A percentile compares a stretch with the other conserved stretches of the same genome.
Conservation (phyloP, 179 eudicot genomes). For the Spergularia azorica region DNA sequence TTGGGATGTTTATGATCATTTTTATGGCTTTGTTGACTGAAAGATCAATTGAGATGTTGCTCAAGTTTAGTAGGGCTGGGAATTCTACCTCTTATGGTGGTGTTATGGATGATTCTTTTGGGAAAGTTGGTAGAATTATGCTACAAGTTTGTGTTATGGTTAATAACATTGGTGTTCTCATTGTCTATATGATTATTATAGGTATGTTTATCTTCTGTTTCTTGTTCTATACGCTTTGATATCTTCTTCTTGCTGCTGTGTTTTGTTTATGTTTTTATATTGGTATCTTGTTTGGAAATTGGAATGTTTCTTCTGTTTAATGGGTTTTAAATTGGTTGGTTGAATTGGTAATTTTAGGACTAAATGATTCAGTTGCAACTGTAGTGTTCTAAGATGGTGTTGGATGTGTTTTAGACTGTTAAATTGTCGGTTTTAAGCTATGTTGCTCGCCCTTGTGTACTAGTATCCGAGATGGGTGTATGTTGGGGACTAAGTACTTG, state of each 20-base stretch:
- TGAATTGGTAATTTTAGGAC: not conserved
- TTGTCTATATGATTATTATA: constrained; percentile 78
- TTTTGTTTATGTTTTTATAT: not conserved
- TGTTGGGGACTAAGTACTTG: not conserved
- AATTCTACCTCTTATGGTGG: constrained; percentile 57
- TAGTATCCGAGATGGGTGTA: not conserved
- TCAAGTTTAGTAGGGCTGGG: constrained; percentile 53
- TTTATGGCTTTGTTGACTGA: constrained; percentile 64
- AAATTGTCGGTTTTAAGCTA: not conserved
- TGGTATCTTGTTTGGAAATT: constrained; percentile 7
- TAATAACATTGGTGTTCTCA: constrained; percentile 65
- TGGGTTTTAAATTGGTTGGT: no score
- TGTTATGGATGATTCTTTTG: constrained; percentile 68
- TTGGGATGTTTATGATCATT: constrained; percentile 51
- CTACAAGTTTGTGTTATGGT: constrained; percentile 57
- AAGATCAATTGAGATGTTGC: constrained; percentile 52
- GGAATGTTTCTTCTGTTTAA: not conserved
- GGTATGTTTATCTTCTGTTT: constrained; percentile 35
- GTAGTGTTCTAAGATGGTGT: constrained; percentile 9
- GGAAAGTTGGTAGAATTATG: constrained; percentile 47
- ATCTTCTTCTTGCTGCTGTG: not conserved
- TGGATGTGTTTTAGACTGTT: not conserved
- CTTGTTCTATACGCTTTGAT: not conserved
- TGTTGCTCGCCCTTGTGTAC: no score
- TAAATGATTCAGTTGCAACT: not conserved